Evolutionary conservation across 1,139 yeast species (phyloP), one percentile per base, ranked within the genome.

Genomic region (Kluyveromyces sp.): DNA sequence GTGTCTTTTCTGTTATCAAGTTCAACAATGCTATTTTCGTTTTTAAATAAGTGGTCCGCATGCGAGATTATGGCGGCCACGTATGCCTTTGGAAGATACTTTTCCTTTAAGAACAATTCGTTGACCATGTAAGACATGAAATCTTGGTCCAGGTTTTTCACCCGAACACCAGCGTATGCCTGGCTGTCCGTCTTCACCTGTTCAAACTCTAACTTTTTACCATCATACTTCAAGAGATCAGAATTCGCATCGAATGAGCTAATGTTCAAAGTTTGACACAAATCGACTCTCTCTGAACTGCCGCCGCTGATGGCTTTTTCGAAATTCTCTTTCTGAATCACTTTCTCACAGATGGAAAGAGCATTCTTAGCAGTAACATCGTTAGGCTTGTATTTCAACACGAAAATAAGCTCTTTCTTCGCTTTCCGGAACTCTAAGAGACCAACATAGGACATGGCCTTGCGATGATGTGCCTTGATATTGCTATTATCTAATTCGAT

Each of bases 281-380:
- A 33, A 63, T 48, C 68, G 53, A 53, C 76, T 59, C 16, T 50
- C 15, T 71, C 60, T 28, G 65, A 61, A 15, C 71, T 74, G 32
- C 77, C 86, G 4, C 82, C 79, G 42, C 87, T 84, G 54, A 92
- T 89, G 2, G 98, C 98, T 50, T 73, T 75, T 59, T 85, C 95
- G 63, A 92, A 92, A 12, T 89, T 88, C 50, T 81, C 77, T 47
- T 79, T 77, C 50, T 88, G 80, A 47, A 87, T 71, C 46, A 83
- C 74, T 54, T 74, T 77, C 42, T 72, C 77, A 57, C 95, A 77
- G 49, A 82, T 86, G 43, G 70, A 76, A 48, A 77, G 67, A 50
- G 86, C 77, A 42, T 73, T 75, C 47, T 73, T 70, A 0, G 96
- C 89, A 46, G 77, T 74, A 34, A 69, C 70, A 60, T 92, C 97